Base-by-base conservation (phyloP, 2,329 filamentous ascomycete species). In the Alternaria consortialis region DNA sequence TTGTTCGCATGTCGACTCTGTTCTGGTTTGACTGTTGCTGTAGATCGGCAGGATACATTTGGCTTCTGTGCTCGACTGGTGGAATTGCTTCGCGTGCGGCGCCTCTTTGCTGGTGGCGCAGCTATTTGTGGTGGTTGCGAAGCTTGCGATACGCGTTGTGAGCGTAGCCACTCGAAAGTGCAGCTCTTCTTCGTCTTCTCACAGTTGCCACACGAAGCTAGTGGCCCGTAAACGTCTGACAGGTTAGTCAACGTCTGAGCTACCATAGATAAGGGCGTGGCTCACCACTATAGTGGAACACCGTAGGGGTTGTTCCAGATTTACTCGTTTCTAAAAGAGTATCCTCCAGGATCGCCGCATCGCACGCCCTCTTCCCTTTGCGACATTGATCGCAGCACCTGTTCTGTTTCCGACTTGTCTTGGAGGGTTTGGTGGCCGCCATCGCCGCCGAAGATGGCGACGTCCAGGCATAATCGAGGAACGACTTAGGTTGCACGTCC, bases 341-440 rank as follows among this genome's bases (percentile, higher is more conserved):
- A 50, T 78, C 76, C 50, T 77, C 75, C 23, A 76, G 40, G 46
- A 80, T 76, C 6, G 72, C 72, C 5, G 79, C 80, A 64, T 83
- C 80, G 66, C 81, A 83, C 6, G 78, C 80, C 56, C 80, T 70
- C 64, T 83, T 83, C 23, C 81, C 81, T 62, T 79, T 80, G 23
- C 81, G 76, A 64, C 81, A 83, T 57, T 81, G 81, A 58, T 83
- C 81, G 63, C 81, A 83, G 60, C 80, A 82, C 50, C 81, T 76
- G 58, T 81, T 77, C 57, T 82, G 80, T 59, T 79, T 79, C 44
- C 79, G 76, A 47, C 69, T 73, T 11, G 75, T 75, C 51, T 74
- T 76, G n/a, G 71, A 74, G 31, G 68, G 56, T 55, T 77, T 77
- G 23, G 66, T 53, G 15, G 59, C 46, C 42, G 58, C 68, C 50